Evolutionary conservation across 1,284 basidiomycete genomes (phyloP), one percentile per base, ranked within the genome.

Genomic region (Ustilago hordei): DNA sequence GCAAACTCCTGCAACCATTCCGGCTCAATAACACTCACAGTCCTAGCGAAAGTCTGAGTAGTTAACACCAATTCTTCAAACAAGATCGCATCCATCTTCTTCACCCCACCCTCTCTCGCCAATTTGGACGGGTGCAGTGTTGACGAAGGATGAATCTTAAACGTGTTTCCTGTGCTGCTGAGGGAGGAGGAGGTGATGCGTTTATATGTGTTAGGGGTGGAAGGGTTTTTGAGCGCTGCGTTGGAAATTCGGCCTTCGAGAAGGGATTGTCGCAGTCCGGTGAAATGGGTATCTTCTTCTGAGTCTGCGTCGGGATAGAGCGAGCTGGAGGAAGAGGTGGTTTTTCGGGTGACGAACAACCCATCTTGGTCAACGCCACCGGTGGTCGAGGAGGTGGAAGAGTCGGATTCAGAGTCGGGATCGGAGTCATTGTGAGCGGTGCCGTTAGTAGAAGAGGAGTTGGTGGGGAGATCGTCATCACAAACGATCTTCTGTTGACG

Each of bases 11-110:
- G 81, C 45, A 84, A 57, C 83, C 83, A 84, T 17, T 58, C 61
- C 4, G 84, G 80, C 60, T 85, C 82, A 50, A 85, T 76, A 0
- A 62, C 41, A 32, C 77, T 81, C n/a, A 85, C 81, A 32, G 69
- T 84, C 31, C 84, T 69, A 2, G 81, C 85, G 57, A 81, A 85
- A 6, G 74, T 77, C 53, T 84, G 81, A 1, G 80, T 80, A 1
- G 85, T 85, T n/a, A 84, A 75, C n/a, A 82, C 74, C 7, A 85
- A 60, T 64, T 86, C 85, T 36, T 86, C 85, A 57, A 86, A 85
- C 53, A 85, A 52, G 50, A 86, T 80, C 28, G 79, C 75, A 35
- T 69, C 72, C 54, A 66, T 60, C 48, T 61, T 67, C 32, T 56
- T 63, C 7, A 4, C 35, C 2, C 47, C 63, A 0, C 58, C 52